A percentile compares a stretch with the other conserved stretches of the same genome.
Conservation (phyloP, 495 filamentous ascomycete species). For the Podospora australis region DNA sequence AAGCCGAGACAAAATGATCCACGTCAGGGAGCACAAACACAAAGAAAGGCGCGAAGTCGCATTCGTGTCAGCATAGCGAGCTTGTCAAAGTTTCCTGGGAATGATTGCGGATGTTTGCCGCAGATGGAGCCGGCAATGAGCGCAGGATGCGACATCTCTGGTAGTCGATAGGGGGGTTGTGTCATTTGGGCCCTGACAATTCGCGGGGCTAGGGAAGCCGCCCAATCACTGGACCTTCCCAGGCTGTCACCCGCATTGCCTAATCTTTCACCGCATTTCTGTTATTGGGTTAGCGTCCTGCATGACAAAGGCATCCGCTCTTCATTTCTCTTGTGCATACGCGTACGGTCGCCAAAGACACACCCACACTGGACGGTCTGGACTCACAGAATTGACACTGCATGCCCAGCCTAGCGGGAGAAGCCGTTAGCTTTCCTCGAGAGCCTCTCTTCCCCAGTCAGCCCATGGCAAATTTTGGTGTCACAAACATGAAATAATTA, state of each 20-base stretch:
- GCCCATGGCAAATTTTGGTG: too few relatives aligned
- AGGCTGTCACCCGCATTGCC: constrained; percentile 8
- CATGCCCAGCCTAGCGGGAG: too few relatives aligned
- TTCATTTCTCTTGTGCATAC: too few relatives aligned
- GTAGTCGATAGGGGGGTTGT: background rate
- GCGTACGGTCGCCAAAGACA: too few relatives aligned
- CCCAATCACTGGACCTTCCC: constrained; percentile 11
- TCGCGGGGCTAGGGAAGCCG: background rate
- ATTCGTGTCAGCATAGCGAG: constrained; percentile 3
- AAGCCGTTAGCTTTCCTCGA: too few relatives aligned
- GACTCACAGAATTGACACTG: too few relatives aligned
- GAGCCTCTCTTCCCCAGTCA: too few relatives aligned
- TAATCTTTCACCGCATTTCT: constrained; percentile 14
- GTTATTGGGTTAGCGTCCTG: constrained; percentile 14
- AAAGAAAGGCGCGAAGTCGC: constrained; percentile 5
- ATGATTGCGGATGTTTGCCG: constrained; percentile 1
- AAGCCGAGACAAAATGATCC: background rate
- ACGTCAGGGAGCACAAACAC: constrained; percentile 8
- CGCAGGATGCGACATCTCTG: constrained; percentile 9
- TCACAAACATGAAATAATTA: too few relatives aligned
- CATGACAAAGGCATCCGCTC: too few relatives aligned
- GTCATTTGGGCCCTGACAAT: constrained; percentile 4
- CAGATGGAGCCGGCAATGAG: constrained; percentile 1
- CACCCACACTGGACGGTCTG: too few relatives aligned
- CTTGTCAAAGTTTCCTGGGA: constrained; percentile 1